Base-by-base conservation (phyloP, 352 stramenopile genomes). In the Pythium sukuiense region DNA sequence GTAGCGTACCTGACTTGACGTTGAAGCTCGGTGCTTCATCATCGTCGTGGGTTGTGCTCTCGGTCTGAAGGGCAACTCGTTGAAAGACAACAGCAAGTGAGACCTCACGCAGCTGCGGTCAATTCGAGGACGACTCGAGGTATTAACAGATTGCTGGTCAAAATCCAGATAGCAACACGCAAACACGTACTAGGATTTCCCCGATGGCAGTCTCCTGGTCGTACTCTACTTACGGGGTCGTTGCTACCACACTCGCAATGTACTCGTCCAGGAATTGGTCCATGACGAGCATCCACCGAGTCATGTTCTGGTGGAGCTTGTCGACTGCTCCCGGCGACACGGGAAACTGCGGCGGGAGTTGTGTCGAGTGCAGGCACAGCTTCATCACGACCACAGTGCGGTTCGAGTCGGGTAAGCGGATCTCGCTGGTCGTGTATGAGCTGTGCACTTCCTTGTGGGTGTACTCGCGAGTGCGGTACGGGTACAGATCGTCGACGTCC, bases 401-500 rank as follows among this genome's bases (percentile, higher is more conserved):
- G 14, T 37, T 26, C n/a, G 53, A 12, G 29, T 53, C 50, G 32
- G 53, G 53, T 16, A 35, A 13, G 20, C 54, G 54, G 20, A 70
- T 43, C 12, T 61, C 45, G 29, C 24, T 65, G 14, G 76, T 33
- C 24, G 55, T 61, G 35, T 75, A 65, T 5, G 67, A 60, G 1
- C 43, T 62, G 7, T 56, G 71, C 27, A 77, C 48, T 56, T 81
- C 66, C 26, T 70, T 70, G n/a, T 72, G 74, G 7, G 76, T 30
- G 58, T 63, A 70, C 58, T 79, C 58, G 18, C 32, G 30, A 13
- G 71, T 53, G 16, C 55, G 45, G 67, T 88, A 88, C 37, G 77
- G 79, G 48, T 85, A 74, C 33, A 88, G 52, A 13, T 80, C 74
- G 61, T 87, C 76, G 24, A 74, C 63, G 33, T 85, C 79, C 14